phyloP scores from a whole-genome alignment of 768 basidiomycete genomes.

The Mycena pura region DNA sequence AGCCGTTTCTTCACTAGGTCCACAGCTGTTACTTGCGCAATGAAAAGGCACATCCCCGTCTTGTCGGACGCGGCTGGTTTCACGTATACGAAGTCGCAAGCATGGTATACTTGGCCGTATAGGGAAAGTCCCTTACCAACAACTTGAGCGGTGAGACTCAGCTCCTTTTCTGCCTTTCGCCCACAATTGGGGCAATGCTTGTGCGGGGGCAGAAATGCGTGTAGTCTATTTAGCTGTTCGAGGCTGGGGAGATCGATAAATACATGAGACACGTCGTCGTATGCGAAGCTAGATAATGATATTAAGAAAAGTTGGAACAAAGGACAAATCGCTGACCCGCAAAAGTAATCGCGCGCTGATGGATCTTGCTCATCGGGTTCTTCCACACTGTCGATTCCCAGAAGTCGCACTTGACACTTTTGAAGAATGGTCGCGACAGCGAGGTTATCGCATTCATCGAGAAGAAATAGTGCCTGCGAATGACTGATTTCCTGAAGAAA shows the following conservation, averaged over 20 bases:
- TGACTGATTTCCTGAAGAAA: slow-evolving; percentile 72
- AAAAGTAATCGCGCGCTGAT: slow-evolving; percentile 55
- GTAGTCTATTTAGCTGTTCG: slow-evolving; percentile 36
- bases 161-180: slow-evolving; percentile 35
- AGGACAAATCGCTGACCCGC: slow-evolving; percentile 40
- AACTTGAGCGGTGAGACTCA: slow-evolving; percentile 31
- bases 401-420: slow-evolving; percentile 58
- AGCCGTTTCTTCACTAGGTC: slow-evolving; percentile 17
- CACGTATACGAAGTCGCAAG: slow-evolving; percentile 68
- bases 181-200: slow-evolving; percentile 58
- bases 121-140: slow-evolving; percentile 46
- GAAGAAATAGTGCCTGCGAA: slow-evolving; percentile 61
- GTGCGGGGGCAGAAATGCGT: slow-evolving; percentile 35
- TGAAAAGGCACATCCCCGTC: slow-evolving; percentile 44
- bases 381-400: slow-evolving; percentile 52
- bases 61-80: slow-evolving; percentile 35
- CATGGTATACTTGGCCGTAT: slow-evolving; percentile 57
- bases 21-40: slow-evolving; percentile 63
- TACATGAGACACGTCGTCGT: slow-evolving; percentile 53
- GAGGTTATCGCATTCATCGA: slow-evolving; percentile 64
- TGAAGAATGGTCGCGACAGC: slow-evolving; percentile 61
- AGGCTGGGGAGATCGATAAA: slow-evolving; percentile 53
- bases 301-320: background rate
- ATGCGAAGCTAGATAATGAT: slow-evolving; percentile 51
- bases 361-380: slow-evolving; percentile 48